These are phyloP conservation scores for Ceratobasidium sp. DNA, from an alignment of 1,284 basidiomycete species.

Conservation along the genomic window DNA sequence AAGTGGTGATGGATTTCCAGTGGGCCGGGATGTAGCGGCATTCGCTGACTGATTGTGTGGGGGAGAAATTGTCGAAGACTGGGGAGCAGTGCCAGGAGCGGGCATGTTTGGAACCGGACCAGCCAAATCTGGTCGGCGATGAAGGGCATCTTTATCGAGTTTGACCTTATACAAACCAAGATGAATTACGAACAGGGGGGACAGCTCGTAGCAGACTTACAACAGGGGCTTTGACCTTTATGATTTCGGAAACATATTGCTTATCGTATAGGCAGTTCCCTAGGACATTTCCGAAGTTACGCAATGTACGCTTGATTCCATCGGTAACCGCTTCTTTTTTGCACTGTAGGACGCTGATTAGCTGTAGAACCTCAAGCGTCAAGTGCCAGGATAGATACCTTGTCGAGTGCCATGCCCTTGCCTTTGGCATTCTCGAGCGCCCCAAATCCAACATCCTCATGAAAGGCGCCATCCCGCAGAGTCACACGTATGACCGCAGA, in stretches of 20 bases:
- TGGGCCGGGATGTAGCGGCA: neutral
- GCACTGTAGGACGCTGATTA: slow-evolving; percentile 61
- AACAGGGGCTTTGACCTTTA: slow-evolving; percentile 82
- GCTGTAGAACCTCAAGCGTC: neutral
- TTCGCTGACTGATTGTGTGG: slow-evolving; percentile 10
- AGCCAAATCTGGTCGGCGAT: slow-evolving; percentile 79
- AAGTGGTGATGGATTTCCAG: slow-evolving; percentile 39
- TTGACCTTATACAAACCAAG: slow-evolving; percentile 62
- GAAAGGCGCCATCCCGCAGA: slow-evolving; percentile 84
- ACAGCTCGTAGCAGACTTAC: slow-evolving; percentile 58
- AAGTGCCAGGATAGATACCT: slow-evolving; percentile 62
- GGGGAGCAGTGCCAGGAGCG: slow-evolving; percentile 7
- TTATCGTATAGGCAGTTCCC: slow-evolving; percentile 98
- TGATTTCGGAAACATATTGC: slow-evolving; percentile 79
- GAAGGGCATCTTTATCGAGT: slow-evolving; percentile 73
- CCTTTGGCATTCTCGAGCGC: slow-evolving; percentile 82
- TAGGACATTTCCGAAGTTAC: slow-evolving; percentile 92
- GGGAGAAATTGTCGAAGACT: neutral
- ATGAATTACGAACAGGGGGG: slow-evolving; percentile 8
- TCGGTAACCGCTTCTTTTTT: slow-evolving; percentile 99
- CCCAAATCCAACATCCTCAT: slow-evolving; percentile 95
- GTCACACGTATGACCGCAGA: slow-evolving; percentile 88
- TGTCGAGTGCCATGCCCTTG: slow-evolving; percentile 88
- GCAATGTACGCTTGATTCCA: slow-evolving; percentile 85
- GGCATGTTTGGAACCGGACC: slow-evolving; percentile 46